Conservation (phyloP, 177 flowering plant genomes). For the Vitis hybrid region DNA sequence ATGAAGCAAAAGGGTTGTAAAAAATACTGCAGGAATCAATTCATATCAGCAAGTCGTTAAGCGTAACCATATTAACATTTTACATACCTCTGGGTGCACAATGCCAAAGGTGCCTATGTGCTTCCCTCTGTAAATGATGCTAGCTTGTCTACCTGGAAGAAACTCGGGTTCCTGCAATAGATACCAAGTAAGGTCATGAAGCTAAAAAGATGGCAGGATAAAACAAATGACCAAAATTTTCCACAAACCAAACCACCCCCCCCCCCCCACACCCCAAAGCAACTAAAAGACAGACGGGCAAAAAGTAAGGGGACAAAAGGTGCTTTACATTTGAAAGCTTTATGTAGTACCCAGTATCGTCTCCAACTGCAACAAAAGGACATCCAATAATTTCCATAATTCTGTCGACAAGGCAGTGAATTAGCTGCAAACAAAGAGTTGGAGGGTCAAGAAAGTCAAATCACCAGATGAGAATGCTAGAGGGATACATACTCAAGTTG, state of each 20-base stretch:
- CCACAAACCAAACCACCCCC: background rate
- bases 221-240: background rate
- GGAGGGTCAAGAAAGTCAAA: background rate
- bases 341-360: conserved; percentile 60
- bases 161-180: conserved; percentile 73
- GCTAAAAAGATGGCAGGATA: background rate
- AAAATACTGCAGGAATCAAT: background rate
- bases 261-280: background rate
- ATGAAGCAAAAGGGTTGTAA: background rate
- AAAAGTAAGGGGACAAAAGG: too few species aligned
- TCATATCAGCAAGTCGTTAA: background rate
- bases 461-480: background rate
- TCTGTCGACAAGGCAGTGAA: conserved; percentile 83
- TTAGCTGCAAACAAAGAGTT: conserved; percentile 45
- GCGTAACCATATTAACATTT: background rate
- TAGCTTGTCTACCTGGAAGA: conserved; percentile 84
- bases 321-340: conserved; percentile 58
- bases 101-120: conserved; percentile 79
- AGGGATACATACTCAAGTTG: background rate
- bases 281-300: too few species aligned
- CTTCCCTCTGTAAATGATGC: conserved; percentile 66
- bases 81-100: conserved; percentile 88
- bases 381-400: conserved; percentile 77
- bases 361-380: conserved; percentile 57
- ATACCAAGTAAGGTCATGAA: background rate